Conservation (phyloP, 257 asterid species). For the Solanum megistacrolobum region DNA sequence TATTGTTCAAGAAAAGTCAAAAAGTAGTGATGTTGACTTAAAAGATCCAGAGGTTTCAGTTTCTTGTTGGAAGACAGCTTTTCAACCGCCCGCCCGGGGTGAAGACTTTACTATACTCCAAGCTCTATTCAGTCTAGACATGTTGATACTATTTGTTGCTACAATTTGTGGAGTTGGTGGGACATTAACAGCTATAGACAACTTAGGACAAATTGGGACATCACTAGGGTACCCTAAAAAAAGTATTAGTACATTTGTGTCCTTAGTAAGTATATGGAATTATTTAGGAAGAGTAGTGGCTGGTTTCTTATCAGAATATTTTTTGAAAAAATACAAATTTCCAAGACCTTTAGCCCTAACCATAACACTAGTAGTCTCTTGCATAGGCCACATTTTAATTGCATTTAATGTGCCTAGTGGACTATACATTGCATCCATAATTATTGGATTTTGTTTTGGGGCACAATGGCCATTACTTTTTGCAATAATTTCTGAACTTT, state of each 20-base stretch:
- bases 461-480: conserved; percentile 82
- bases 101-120: conserved; percentile 72
- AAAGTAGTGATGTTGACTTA: not conserved
- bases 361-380: conserved; percentile 26
- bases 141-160: conserved; percentile 46
- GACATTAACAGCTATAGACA: conserved; percentile 68
- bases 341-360: conserved; percentile 62
- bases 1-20: not conserved
- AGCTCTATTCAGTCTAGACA: conserved; percentile 58
- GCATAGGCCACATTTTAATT: conserved; percentile 56
- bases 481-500: conserved; percentile 71
- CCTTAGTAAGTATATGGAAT: conserved; percentile 82
- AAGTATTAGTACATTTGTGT: conserved; percentile 65
- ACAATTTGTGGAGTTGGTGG: conserved; percentile 83
- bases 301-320: conserved; percentile 54
- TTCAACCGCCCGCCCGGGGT: conserved; percentile 54
- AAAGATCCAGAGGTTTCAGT: conserved; percentile 13
- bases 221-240: conserved; percentile 53
- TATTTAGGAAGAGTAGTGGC: conserved; percentile 62
- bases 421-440: conserved; percentile 58
- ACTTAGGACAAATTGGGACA: conserved; percentile 52
- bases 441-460: conserved; percentile 78
- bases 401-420: conserved; percentile 56
- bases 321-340: conserved; percentile 41
- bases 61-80: conserved; percentile 56